These are phyloP conservation scores for Mycena leptocephala DNA, from an alignment of 768 basidiomycete species.

Conservation along the genomic window DNA sequence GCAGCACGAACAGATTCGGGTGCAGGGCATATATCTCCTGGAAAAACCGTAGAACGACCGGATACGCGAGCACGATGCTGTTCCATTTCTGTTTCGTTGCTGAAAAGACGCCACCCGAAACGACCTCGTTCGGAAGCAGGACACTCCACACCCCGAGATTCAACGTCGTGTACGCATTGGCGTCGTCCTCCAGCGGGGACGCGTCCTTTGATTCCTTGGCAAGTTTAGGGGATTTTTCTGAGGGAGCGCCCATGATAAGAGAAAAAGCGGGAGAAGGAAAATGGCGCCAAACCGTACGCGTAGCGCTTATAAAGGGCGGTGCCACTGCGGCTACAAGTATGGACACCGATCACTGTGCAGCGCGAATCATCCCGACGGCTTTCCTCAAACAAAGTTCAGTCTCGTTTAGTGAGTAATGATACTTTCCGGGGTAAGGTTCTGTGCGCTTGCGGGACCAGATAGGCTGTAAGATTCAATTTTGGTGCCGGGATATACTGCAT, in stretches of 20 bases:
- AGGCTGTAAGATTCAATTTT: too few species aligned
- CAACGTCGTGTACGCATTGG: slow-evolving; percentile 12
- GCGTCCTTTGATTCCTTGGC: not conserved
- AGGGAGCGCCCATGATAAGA: slow-evolving; percentile 10
- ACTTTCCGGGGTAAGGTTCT: too few species aligned
- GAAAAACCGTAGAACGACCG: slow-evolving; percentile 19
- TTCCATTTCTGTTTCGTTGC: slow-evolving; percentile 18
- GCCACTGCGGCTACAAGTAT: too few species aligned
- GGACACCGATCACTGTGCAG: too few species aligned
- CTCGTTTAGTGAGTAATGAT: too few species aligned
- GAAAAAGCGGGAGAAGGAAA: not conserved
- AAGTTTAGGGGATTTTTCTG: not conserved
- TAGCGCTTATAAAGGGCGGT: too few species aligned
- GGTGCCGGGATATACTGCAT: too few species aligned
- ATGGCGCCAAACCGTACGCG: too few species aligned
- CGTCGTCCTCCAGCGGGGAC: not conserved
- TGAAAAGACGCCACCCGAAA: not conserved
- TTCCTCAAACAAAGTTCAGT: too few species aligned
- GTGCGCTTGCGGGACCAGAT: too few species aligned
- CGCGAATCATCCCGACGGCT: too few species aligned
- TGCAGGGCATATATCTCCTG: slow-evolving; percentile 10
- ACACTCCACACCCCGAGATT: slow-evolving; percentile 33
- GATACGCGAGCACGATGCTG: slow-evolving; percentile 3
- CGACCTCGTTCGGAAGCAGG: slow-evolving; percentile 9
- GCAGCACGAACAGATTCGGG: not conserved